These are phyloP conservation scores for Zea mays DNA, from an alignment of 176 grass and related monocot species.

Conservation along the genomic window DNA sequence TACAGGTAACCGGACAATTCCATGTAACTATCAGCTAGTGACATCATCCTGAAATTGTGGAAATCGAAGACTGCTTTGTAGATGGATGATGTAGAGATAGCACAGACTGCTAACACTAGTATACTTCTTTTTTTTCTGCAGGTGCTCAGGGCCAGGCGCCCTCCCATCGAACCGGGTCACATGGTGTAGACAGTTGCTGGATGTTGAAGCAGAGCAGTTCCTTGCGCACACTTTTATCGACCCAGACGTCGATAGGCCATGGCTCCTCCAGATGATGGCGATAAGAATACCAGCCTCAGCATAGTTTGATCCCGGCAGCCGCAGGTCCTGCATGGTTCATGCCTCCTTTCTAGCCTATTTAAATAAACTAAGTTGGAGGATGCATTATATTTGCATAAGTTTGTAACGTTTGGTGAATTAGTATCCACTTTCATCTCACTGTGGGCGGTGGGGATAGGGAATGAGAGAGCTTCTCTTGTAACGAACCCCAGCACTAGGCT, in stretches of 20 bases:
- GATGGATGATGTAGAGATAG: neutral
- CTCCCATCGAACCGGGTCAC: slow-evolving; percentile 51
- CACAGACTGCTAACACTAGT: neutral
- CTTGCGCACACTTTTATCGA: slow-evolving; percentile 76
- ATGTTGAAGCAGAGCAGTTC: slow-evolving; percentile 86
- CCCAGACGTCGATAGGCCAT: slow-evolving; percentile 64
- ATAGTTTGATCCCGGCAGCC: slow-evolving; percentile 21
- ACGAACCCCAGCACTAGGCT: neutral
- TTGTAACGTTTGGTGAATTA: slow-evolving; percentile 10
- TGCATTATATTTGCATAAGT: slow-evolving; percentile 20
- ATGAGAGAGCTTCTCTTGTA: slow-evolving; percentile 7
- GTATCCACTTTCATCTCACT: slow-evolving; percentile 2
- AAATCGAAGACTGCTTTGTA: neutral
- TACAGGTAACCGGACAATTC: slow-evolving; percentile 58
- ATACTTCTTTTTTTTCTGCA: slow-evolving; percentile 33
- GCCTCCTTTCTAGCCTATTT: neutral
- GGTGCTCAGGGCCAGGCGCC: slow-evolving; percentile 86
- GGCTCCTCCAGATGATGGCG: slow-evolving; percentile 81
- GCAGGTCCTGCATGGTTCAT: slow-evolving; percentile 10
- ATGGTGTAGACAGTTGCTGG: slow-evolving; percentile 84
- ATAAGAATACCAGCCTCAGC: slow-evolving; percentile 73
- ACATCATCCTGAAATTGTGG: neutral
- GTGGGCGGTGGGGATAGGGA: too few species aligned
- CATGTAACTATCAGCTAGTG: neutral
- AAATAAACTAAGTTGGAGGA: slow-evolving; percentile 38